phyloP scores from a whole-genome alignment of 208 protist genomes.

The Crithidia thermophila region DNA sequence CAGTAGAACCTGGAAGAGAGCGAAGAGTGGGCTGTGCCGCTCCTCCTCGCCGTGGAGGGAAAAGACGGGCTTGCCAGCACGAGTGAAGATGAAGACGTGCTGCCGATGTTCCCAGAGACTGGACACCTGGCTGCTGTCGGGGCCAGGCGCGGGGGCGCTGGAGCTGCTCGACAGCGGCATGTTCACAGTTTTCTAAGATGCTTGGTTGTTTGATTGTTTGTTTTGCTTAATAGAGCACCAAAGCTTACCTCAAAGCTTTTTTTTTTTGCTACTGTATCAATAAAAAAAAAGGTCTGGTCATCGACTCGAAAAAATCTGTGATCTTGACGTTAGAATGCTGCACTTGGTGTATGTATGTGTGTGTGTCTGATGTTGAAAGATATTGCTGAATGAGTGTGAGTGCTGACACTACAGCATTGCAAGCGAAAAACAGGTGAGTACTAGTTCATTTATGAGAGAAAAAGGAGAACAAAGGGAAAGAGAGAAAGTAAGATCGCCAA shows the following conservation, averaged over 20 bases:
- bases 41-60: slow-evolving; percentile 63
- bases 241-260: background rate
- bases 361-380: too few species aligned
- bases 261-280: too few species aligned
- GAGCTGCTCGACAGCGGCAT: slow-evolving; percentile 4
- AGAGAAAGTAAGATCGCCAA: too few species aligned
- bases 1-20: slow-evolving; percentile 73
- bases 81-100: slow-evolving; percentile 88
- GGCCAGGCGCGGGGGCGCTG: background rate
- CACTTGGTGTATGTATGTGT: too few species aligned
- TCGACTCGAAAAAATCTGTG: too few species aligned
- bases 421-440: background rate
- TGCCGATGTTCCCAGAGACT: slow-evolving; percentile 49
- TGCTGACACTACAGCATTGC: too few species aligned
- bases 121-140: background rate
- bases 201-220: too few species aligned
- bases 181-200: background rate
- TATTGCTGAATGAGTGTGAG: too few species aligned
- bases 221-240: too few species aligned
- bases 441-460: too few species aligned
- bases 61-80: slow-evolving; percentile 87
- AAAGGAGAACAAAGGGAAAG: background rate
- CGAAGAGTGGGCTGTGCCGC: slow-evolving; percentile 63
- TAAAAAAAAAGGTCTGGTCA: too few species aligned
- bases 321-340: too few species aligned